Evolutionary conservation across 1,284 basidiomycete genomes (phyloP).

Genomic region (Pseudozyma thailandica): DNA sequence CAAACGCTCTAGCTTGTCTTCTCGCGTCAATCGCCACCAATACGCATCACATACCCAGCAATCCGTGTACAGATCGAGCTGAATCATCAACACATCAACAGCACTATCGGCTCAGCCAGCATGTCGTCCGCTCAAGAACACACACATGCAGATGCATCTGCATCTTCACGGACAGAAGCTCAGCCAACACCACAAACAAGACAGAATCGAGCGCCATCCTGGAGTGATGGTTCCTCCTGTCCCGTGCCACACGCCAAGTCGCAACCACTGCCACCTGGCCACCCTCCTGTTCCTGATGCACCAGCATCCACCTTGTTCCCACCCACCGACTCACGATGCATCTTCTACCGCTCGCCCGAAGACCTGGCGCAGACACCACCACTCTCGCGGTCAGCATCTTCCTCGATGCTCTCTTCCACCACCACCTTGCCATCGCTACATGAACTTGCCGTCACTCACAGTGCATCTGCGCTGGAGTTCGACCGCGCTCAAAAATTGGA

Average conservation of each 20-base stretch:
- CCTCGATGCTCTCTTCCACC: conserved; percentile 36
- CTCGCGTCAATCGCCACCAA: neutral
- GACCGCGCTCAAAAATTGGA: conserved; percentile 45
- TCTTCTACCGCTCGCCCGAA: conserved; percentile 64
- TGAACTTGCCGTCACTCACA: conserved; percentile 44
- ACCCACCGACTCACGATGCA: conserved; percentile 60
- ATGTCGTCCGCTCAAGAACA: conserved; percentile 22
- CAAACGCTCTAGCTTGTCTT: no score
- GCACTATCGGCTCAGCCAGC: neutral
- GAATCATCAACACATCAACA: neutral
- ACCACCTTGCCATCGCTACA: conserved; percentile 36
- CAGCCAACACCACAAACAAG: neutral
- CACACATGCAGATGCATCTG: conserved; percentile 1
- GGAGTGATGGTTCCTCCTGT: conserved; percentile 50
- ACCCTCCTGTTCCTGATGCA: conserved; percentile 56
- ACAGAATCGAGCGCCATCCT: conserved; percentile 25
- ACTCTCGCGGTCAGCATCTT: conserved; percentile 47
- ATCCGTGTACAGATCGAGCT: conserved; percentile 3
- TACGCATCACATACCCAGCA: neutral
- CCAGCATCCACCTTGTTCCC: conserved; percentile 56
- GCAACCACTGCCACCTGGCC: conserved; percentile 66
- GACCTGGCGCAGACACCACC: conserved; percentile 58
- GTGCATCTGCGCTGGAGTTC: conserved; percentile 36
- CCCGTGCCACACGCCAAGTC: conserved; percentile 64
- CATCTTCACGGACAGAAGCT: conserved; percentile 1